phyloP scores from a whole-genome alignment of 2,329 filamentous ascomycete species.

The Colletotrichum sp. region DNA sequence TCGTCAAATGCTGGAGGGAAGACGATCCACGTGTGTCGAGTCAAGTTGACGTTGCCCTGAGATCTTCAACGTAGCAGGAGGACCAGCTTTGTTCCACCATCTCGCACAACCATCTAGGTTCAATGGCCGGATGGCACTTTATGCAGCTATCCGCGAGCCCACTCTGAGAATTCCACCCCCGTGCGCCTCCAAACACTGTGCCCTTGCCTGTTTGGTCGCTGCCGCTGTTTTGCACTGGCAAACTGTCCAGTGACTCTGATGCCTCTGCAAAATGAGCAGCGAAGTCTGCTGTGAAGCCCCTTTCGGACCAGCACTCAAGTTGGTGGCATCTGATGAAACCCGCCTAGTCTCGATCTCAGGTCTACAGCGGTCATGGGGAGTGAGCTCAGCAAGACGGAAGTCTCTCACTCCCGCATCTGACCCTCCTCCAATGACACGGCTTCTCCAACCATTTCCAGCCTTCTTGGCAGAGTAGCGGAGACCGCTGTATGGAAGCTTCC shows the following conservation, averaged over 20 bases:
- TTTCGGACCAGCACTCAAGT: constrained; percentile 37
- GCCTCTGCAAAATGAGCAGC: constrained; percentile 38
- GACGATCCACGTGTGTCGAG: constrained; percentile 59
- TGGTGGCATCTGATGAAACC: constrained; percentile 45
- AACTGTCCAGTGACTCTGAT: constrained; percentile 36
- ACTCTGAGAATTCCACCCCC: constrained; percentile 1
- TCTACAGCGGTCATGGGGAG: not conserved
- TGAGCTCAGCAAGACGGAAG: not conserved
- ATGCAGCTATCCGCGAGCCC: constrained; percentile 50
- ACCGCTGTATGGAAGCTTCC: constrained; percentile 15
- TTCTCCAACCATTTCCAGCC: not conserved
- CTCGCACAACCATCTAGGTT: constrained; percentile 26
- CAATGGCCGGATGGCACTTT: constrained; percentile 41
- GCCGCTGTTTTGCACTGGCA: constrained; percentile 43
- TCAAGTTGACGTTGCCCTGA: constrained; percentile 39
- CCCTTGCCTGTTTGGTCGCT: constrained; percentile 42
- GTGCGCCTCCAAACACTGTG: constrained; percentile 21
- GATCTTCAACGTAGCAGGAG: constrained; percentile 21
- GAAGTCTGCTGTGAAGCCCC: constrained; percentile 41
- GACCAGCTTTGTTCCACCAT: constrained; percentile 51
- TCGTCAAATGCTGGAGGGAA: constrained; percentile 20
- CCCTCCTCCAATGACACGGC: not conserved
- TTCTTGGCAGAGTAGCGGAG: constrained; percentile 8
- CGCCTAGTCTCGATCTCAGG: constrained; percentile 38
- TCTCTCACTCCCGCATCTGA: not conserved